These are phyloP conservation scores for Mariannaea elegans DNA, from an alignment of 2,329 filamentous ascomycete genomes.

Conservation along the genomic window DNA sequence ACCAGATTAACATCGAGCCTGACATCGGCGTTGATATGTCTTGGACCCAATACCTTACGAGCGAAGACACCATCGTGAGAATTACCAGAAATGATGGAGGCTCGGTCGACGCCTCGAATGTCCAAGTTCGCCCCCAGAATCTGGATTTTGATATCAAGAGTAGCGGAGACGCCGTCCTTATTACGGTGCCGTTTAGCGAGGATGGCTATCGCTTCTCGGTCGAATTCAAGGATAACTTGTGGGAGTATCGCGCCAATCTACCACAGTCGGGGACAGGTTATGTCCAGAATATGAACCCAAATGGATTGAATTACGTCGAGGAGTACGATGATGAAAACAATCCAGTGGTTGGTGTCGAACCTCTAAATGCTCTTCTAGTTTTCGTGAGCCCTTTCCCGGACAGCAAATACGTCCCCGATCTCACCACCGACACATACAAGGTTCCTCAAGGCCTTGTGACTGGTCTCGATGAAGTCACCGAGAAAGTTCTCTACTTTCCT, in stretches of 20 bases:
- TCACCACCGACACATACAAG: constrained; percentile 2
- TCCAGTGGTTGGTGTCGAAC: constrained; percentile 28
- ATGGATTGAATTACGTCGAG: constrained; percentile 15
- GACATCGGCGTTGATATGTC: constrained; percentile 45
- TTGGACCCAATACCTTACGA: constrained; percentile 46
- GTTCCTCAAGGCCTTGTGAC: constrained; percentile 21
- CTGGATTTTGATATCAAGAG: constrained; percentile 34
- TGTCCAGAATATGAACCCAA: constrained; percentile 27
- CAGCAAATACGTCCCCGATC: constrained; percentile 24
- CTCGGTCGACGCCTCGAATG: constrained; percentile 29
- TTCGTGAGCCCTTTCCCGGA: constrained; percentile 43
- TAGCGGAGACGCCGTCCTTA: constrained; percentile 33
- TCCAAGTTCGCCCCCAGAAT: constrained; percentile 41
- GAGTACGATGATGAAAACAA: background rate
- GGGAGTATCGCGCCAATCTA: constrained; percentile 34
- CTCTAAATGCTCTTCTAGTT: constrained; percentile 28
- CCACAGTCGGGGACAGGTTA: constrained; percentile 14
- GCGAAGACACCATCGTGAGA: constrained; percentile 36
- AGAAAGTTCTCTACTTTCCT: constrained; percentile 37
- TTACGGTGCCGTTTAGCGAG: constrained; percentile 38
- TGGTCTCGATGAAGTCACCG: constrained; percentile 24
- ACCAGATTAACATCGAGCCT: constrained; percentile 44
- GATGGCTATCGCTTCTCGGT: constrained; percentile 44
- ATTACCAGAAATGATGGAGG: constrained; percentile 30
- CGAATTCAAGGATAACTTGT: constrained; percentile 44